Evolutionary conservation across 2,329 filamentous ascomycete species (phyloP).

Genomic region (Cytospora chrysosperma): DNA sequence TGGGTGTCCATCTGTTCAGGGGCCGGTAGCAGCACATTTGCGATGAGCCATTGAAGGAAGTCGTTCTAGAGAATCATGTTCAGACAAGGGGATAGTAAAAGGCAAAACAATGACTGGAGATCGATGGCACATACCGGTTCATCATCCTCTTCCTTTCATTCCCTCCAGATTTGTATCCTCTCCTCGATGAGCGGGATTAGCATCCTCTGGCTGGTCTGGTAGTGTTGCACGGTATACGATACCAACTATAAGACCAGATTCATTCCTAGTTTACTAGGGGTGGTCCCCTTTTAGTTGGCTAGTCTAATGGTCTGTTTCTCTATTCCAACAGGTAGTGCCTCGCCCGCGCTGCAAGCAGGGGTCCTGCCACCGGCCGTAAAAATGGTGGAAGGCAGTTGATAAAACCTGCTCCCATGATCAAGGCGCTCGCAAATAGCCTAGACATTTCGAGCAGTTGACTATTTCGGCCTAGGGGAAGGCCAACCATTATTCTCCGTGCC

Average conservation of each 20-base stretch:
- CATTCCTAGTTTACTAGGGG: too few relatives aligned
- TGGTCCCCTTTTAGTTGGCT: too few relatives aligned
- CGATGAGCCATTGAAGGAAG: conserved; percentile 5
- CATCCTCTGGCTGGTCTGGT: not conserved
- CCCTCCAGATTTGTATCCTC: not conserved
- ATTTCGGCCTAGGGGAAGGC: not conserved
- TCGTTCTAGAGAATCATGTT: not conserved
- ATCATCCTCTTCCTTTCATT: not conserved
- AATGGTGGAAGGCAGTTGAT: conserved; percentile 4
- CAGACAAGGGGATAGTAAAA: not conserved
- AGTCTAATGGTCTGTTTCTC: too few relatives aligned
- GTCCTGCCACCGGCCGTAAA: not conserved
- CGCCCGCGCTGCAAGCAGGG: not conserved
- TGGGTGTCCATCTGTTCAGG: not conserved
- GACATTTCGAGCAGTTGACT: not conserved
- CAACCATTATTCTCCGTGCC: not conserved
- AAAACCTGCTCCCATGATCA: not conserved
- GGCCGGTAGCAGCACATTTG: not conserved
- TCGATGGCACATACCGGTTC: not conserved
- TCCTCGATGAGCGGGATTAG: not conserved
- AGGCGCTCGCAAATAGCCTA: not conserved
- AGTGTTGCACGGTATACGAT: too few relatives aligned
- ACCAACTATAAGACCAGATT: too few relatives aligned
- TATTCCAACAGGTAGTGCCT: too few relatives aligned
- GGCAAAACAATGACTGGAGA: not conserved